phyloP scores from a whole-genome alignment of 306 rosid genomes.

The Citrullus mucosospermus region DNA sequence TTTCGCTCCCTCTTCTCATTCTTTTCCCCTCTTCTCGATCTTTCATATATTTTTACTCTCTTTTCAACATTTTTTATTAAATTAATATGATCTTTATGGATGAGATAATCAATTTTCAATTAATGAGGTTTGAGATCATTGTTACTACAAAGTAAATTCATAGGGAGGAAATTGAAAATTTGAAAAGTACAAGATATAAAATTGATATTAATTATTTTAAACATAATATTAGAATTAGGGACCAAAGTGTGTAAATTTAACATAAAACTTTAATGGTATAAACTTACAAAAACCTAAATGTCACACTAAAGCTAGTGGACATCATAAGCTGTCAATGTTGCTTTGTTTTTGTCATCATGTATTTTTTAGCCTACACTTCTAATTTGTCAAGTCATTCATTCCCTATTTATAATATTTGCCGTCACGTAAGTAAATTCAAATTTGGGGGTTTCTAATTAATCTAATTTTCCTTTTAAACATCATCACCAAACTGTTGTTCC shows the following conservation, averaged over 20 bases:
- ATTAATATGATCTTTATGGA: background rate
- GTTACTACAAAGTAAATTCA: background rate
- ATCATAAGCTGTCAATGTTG: background rate
- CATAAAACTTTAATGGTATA: background rate
- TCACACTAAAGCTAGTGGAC: background rate
- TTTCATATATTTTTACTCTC: background rate
- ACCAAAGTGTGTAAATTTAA: background rate
- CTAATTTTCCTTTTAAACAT: background rate
- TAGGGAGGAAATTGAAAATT: background rate
- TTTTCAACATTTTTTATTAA: background rate
- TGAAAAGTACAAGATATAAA: background rate
- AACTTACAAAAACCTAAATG: background rate
- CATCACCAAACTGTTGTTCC: conserved; percentile 32
- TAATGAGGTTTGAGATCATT: background rate
- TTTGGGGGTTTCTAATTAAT: background rate
- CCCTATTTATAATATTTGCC: background rate
- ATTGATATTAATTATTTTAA: background rate
- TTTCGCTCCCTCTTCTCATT: too few relatives aligned
- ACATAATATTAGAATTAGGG: background rate
- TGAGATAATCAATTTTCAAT: background rate
- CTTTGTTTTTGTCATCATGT: background rate
- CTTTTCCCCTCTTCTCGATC: background rate
- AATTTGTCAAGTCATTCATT: background rate
- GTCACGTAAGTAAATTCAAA: conserved; percentile 4
- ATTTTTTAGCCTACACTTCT: background rate